Base-by-base conservation (phyloP, 1,139 yeast species). In the Kluyveromyces sp. region DNA sequence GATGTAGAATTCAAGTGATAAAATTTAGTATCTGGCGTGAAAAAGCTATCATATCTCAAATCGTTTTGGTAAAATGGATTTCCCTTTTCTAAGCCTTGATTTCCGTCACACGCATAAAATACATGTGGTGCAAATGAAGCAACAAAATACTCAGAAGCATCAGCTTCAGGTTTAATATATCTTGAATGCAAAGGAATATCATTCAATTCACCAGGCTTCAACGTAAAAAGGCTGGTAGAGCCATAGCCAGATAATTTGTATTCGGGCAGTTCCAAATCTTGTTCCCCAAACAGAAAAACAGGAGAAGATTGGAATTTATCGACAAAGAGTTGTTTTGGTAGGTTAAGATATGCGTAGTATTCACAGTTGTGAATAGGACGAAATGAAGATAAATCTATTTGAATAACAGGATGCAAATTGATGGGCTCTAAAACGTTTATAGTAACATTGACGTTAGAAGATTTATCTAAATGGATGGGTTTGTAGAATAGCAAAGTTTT, bases 111-210 rank as follows among this genome's bases (percentile, higher is more conserved):
- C 0, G 77, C 79, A 69, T 73, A 70, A 51, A 75, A 76, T 2
- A 76, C 62, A 3, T 58, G 52, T 3, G 81, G 79, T 43, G 65
- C 50, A 30, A 66, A 63, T 2, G 67, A 56, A 33, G 69, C 53
- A 3, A 48, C 44, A 28, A 57, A 61, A 39, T 55, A 10, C 50
- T 50, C 28, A 25, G 27, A 7, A 52, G 51, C 10, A 54, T 55
- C 52, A 21, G 50, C 39, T 3, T 50, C 55, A 1, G 80, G 80
- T 29, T 54, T 53, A 15, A 69, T 67, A 53, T 77, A 77, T 41
- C 82, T 66, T 30, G 78, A 70, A 54, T 77, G 81, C 52, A 74
- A 59, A 5, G 72, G 72, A 6, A 77, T 58, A 25, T 64, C 69
- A 63, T 49, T 61, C 31, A 50, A 41, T 39, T 37, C 48, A 10